Evolutionary conservation across 352 stramenopile species (phyloP), one percentile per base, ranked within the genome.

Genomic region (Pythium myriotylum): DNA sequence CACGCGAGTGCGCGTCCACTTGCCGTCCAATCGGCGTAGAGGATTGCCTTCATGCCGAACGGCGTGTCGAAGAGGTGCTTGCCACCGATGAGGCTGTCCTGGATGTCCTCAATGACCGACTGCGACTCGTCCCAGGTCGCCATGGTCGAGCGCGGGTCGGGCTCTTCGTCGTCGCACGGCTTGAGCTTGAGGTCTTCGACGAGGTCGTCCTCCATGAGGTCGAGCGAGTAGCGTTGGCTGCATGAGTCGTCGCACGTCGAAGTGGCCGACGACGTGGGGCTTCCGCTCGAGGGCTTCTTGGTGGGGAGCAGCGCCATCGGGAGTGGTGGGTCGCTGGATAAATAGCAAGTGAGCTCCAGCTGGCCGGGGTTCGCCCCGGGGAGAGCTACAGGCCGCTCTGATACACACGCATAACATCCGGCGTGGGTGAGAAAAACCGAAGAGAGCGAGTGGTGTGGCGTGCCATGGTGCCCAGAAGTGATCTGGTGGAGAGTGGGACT

Each of bases 21-120:
- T 12, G 92, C 94, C n/a, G 91, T 97, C 40, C 89, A 96, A 74
- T 98, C 94, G 47, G 78, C 89, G 67, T 98, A 98, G 10, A 88
- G 70, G 33, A 97, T 69, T 10, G 80, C 82, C 32, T 73, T 70
- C 24, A 48, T 41, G 43, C 80, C 78, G 59, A 73, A 89, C 16
- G 82, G 82, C 13, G 68, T 37, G 49, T 76, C 68, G 47, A 76
- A 76, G 35, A 71, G 51, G 14, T 61, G 37, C 20, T 63, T 69
- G 54, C 56, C 56, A 13, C 68, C 68, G 24, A 76, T 63, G 45
- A 76, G 51, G 40, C 57, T 65, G n/a, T 60, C 61, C 54, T 45
- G 42, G 26, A 74, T 74, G 52, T 60, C 55, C 8, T 67, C 19
- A 29, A 70, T 62, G 32, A 53, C 32, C 20, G 41, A 23, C n/a